A percentile compares a stretch with the other conserved stretches of the same genome.
These are phyloP conservation scores for Pseudomassariella vexata DNA, from an alignment of 2,329 filamentous ascomycete species.

Conservation along the genomic window DNA sequence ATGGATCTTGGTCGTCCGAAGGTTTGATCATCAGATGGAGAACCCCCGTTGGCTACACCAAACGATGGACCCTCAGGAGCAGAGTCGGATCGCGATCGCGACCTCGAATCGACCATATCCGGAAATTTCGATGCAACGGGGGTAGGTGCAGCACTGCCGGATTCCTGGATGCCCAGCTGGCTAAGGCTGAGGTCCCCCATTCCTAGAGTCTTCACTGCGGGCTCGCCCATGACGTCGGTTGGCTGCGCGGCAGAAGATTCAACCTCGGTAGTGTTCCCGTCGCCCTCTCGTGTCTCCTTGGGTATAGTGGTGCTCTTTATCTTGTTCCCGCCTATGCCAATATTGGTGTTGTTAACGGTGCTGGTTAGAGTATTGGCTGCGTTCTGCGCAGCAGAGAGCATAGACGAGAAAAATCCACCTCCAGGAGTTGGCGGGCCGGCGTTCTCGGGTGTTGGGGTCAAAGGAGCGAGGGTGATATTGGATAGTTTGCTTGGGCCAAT, in stretches of 20 bases:
- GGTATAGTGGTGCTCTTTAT: slow-evolving; percentile 26
- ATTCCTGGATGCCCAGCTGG: slow-evolving; percentile 72
- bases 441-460: slow-evolving; percentile 71
- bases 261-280: slow-evolving; percentile 34
- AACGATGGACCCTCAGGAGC: slow-evolving; percentile 50
- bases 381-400: slow-evolving; percentile 89
- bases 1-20: slow-evolving; percentile 41
- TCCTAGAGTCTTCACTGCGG: slow-evolving; percentile 83
- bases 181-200: slow-evolving; percentile 84
- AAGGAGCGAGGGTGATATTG: slow-evolving; percentile 62
- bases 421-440: slow-evolving; percentile 46
- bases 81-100: slow-evolving; percentile 54
- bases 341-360: slow-evolving; percentile 63
- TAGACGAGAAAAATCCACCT: slow-evolving; percentile 84
- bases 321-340: slow-evolving; percentile 45
- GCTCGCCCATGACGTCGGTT: slow-evolving; percentile 46
- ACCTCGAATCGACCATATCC: slow-evolving; percentile 38
- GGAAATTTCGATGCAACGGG: slow-evolving; percentile 51
- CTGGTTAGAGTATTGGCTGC: slow-evolving; percentile 72
- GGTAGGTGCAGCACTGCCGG: slow-evolving; percentile 46
- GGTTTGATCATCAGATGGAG: slow-evolving; percentile 28
- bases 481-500: slow-evolving; percentile 82
- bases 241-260: slow-evolving; percentile 35
- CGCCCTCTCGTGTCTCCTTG: slow-evolving; percentile 26
- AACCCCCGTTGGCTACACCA: slow-evolving; percentile 24